phyloP scores from a whole-genome alignment of 2,329 filamentous ascomycete genomes.

The Cyphellophora europaea region DNA sequence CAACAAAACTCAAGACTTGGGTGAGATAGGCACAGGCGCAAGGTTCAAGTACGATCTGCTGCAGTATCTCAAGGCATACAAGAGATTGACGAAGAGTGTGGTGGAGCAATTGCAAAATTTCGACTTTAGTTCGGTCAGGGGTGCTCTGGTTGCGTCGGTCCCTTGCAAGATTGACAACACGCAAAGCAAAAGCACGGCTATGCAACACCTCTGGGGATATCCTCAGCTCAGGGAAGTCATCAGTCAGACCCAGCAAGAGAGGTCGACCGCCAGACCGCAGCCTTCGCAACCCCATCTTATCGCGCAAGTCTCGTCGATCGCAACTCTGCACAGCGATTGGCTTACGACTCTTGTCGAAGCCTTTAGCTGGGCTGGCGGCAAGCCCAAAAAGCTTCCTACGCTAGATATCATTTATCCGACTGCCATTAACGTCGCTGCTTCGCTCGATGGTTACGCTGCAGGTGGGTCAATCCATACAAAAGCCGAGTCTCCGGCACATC shows the following conservation, averaged over 20 bases:
- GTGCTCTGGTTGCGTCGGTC: conserved; percentile 67
- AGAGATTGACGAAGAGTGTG: conserved; percentile 40
- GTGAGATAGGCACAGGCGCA: conserved; percentile 48
- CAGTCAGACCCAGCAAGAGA: not conserved
- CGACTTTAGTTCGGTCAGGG: conserved; percentile 62
- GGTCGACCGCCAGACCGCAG: conserved; percentile 2
- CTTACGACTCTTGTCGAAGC: conserved; percentile 27
- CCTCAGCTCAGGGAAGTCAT: conserved; percentile 20
- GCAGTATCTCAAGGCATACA: conserved; percentile 61
- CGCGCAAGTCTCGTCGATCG: conserved; percentile 59
- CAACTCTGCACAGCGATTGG: conserved; percentile 68
- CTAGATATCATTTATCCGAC: conserved; percentile 67
- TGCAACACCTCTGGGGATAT: conserved; percentile 66
- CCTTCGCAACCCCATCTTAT: conserved; percentile 29
- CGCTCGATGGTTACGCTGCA: conserved; percentile 67
- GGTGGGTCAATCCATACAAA: conserved; percentile 78
- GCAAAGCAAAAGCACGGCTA: conserved; percentile 27
- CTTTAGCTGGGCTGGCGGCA: not conserved
- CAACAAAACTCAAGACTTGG: conserved; percentile 5
- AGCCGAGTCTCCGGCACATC: conserved; percentile 58
- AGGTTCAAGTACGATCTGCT: conserved; percentile 70
- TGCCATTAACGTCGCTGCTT: conserved; percentile 64
- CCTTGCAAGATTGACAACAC: conserved; percentile 54
- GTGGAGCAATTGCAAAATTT: conserved; percentile 49
- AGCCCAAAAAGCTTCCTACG: conserved; percentile 8